phyloP scores from a whole-genome alignment of 345 rosid genomes.

The Cardiospermum halicacabum region DNA sequence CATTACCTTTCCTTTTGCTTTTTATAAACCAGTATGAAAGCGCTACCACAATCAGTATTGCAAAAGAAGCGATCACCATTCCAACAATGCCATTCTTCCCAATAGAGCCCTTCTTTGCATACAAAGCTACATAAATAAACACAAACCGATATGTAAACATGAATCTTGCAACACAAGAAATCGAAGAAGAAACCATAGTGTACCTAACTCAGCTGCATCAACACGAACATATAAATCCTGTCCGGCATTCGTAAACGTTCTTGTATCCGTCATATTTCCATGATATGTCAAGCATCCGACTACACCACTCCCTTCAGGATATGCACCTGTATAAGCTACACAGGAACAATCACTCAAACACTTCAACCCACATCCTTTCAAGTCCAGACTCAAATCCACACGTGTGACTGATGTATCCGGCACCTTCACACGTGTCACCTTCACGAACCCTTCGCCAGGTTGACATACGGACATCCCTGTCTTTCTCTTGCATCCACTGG shows the following conservation, averaged over 20 bases:
- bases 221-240: slow-evolving; percentile 48
- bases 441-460: slow-evolving; percentile 51
- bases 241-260: slow-evolving; percentile 30
- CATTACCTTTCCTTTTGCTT: slow-evolving; percentile 15
- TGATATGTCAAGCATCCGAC: slow-evolving; percentile 54
- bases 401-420: slow-evolving; percentile 40
- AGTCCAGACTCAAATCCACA: slow-evolving; percentile 36
- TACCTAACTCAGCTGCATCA: slow-evolving; percentile 47
- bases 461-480: slow-evolving; percentile 15
- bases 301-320: slow-evolving; percentile 26
- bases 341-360: slow-evolving; percentile 54
- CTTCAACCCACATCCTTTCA: slow-evolving; percentile 33
- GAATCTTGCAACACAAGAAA: neutral
- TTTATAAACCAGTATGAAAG: slow-evolving; percentile 1
- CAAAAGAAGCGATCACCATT: slow-evolving; percentile 1
- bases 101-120: neutral
- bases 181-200: too few relatives aligned
- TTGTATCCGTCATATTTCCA: slow-evolving; percentile 37
- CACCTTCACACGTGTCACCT: slow-evolving; percentile 35
- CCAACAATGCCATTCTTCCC: slow-evolving; percentile 1
- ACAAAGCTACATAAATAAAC: slow-evolving; percentile 8
- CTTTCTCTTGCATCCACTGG: slow-evolving; percentile 47
- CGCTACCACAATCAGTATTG: neutral
- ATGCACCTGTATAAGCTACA: slow-evolving; percentile 42
- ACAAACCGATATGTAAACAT: neutral